A percentile compares a stretch with the other conserved stretches of the same genome.
phyloP scores from a whole-genome alignment of 1,139 yeast species.

The Suhomyces yuchorum region DNA sequence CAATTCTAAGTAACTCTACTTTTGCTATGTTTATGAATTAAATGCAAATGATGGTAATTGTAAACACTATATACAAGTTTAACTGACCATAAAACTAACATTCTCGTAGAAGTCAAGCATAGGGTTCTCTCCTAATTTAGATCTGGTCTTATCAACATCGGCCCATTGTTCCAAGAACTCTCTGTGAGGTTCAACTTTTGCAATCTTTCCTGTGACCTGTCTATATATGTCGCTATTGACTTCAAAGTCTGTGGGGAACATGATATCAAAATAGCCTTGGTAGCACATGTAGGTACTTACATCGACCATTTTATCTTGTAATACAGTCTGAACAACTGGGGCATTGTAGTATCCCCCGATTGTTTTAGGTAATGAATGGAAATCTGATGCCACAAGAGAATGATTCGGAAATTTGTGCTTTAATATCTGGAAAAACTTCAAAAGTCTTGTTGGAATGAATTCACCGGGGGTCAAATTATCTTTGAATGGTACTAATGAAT shows the following conservation, averaged over 20 bases:
- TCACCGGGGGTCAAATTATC: conserved; percentile 75
- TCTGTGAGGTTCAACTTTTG: conserved; percentile 58
- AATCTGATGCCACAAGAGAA: conserved; percentile 71
- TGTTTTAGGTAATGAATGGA: conserved; percentile 62
- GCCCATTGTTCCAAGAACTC: conserved; percentile 75
- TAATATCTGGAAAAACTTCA: conserved; percentile 67
- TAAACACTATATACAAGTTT: conserved; percentile 6
- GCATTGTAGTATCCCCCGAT: conserved; percentile 65
- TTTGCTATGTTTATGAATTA: conserved; percentile 1
- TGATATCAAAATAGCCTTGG: conserved; percentile 83
- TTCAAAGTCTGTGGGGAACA: conserved; percentile 82
- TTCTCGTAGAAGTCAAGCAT: conserved; percentile 78
- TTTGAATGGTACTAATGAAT: conserved; percentile 56
- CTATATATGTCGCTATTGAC: conserved; percentile 63
- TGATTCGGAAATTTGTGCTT: conserved; percentile 74
- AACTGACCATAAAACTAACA: conserved; percentile 69
- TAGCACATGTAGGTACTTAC: conserved; percentile 75
- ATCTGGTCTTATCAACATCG: conserved; percentile 64
- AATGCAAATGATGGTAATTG: conserved; percentile 5
- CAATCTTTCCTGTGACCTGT: conserved; percentile 63
- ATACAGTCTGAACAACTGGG: conserved; percentile 83
- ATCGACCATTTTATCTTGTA: conserved; percentile 68
- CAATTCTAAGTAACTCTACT: neutral
- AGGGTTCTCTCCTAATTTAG: conserved; percentile 84
- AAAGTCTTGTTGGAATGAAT: conserved; percentile 74